Percentiles rank a stretch among this genome's conserved stretches.
phyloP scores from a whole-genome alignment of 805 yeast genomes.

The Middelhovenomyces tepae region DNA sequence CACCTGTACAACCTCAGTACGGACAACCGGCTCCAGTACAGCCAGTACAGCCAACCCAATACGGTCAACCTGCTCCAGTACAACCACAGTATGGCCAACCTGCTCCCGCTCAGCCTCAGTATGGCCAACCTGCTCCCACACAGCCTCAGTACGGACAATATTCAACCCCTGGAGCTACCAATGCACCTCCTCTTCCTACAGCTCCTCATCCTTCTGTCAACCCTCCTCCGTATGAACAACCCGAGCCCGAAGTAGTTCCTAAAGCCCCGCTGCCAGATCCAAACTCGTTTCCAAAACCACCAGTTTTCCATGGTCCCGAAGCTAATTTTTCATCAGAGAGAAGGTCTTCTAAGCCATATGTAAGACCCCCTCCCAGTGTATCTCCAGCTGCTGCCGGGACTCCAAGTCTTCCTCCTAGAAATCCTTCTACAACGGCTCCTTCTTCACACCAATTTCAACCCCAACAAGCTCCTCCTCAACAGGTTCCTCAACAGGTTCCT shows the following conservation, averaged over 20 bases:
- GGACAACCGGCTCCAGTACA: slow-evolving; percentile 8
- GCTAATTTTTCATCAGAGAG: no score
- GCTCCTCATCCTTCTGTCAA: neutral
- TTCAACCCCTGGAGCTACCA: slow-evolving; percentile 4
- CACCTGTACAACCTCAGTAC: slow-evolving; percentile 7
- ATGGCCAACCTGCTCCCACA: slow-evolving; percentile 4
- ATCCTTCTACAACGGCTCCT: slow-evolving; percentile 8
- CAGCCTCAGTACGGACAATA: slow-evolving; percentile 7
- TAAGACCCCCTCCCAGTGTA: no score
- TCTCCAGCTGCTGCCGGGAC: neutral
- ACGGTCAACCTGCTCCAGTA: no score
- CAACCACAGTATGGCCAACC: slow-evolving; percentile 11
- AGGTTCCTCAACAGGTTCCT: no score
- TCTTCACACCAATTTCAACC: slow-evolving; percentile 5
- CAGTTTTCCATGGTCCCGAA: slow-evolving; percentile 3
- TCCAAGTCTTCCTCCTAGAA: no score
- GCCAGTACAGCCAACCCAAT: slow-evolving; percentile 4
- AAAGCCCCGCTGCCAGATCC: slow-evolving; percentile 19
- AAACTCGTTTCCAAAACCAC: slow-evolving; percentile 17
- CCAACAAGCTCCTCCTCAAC: no score
- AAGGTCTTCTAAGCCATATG: no score
- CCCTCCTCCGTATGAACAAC: slow-evolving; percentile 4
- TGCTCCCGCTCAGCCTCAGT: slow-evolving; percentile 5
- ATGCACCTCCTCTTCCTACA: slow-evolving; percentile 5
- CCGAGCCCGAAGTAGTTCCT: slow-evolving; percentile 5